Conservation (phyloP, 176 grass and related monocot genomes). For the Aegilops bicornis region DNA sequence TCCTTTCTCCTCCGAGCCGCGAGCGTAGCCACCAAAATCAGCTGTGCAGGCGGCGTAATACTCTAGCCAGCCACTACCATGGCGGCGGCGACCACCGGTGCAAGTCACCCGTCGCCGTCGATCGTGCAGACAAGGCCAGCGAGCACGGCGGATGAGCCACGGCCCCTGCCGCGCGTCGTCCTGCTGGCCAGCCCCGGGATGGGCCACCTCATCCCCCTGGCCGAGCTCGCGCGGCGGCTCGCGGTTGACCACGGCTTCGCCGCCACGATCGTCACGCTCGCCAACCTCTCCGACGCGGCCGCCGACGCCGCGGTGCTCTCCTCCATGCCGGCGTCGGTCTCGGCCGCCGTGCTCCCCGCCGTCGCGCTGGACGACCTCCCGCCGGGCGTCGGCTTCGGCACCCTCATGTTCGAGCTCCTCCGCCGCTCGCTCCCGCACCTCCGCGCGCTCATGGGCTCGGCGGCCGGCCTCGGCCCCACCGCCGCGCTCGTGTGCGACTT, state of each 20-base stretch:
- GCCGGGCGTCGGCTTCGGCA: constrained; percentile 7
- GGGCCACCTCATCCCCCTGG: constrained; percentile 56
- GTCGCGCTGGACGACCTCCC: constrained; percentile 47
- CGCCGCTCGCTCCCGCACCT: constrained; percentile 31
- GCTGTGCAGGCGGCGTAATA: not conserved
- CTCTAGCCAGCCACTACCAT: not conserved
- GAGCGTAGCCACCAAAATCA: too few relatives aligned
- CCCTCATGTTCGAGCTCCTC: constrained; percentile 19
- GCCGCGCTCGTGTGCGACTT: constrained; percentile 50
- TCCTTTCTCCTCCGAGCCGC: not conserved
- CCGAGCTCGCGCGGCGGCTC: constrained; percentile 43
- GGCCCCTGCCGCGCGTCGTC: constrained; percentile 14
- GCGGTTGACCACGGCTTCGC: constrained; percentile 22
- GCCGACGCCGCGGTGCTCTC: constrained; percentile 16
- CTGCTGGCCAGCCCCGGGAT: constrained; percentile 42
- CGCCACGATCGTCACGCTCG: constrained; percentile 29
- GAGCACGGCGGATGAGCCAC: not conserved
- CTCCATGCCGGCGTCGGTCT: constrained; percentile 23
- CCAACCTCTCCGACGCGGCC: constrained; percentile 30
- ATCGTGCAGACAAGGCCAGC: not conserved
- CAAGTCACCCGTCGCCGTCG: not conserved
- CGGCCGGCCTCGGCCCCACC: not conserved
- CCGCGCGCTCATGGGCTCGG: constrained; percentile 11
- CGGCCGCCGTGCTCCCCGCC: constrained; percentile 21
- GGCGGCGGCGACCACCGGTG: not conserved